Conservation (phyloP, 2,329 filamentous ascomycete genomes). For the Corynespora cassiicola region DNA sequence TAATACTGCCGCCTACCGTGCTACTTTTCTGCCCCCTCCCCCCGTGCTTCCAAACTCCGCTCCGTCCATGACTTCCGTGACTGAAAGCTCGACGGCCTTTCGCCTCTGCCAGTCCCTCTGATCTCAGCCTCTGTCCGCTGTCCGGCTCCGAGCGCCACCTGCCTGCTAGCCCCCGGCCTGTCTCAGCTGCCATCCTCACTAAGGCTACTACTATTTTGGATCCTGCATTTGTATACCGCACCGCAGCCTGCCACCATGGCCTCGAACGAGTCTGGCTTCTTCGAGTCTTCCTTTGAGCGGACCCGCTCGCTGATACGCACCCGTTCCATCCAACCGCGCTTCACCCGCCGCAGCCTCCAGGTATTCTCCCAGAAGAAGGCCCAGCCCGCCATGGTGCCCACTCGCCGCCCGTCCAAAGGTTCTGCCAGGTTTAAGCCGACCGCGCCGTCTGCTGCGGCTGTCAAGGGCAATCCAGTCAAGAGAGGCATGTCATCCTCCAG, state of each 20-base stretch:
- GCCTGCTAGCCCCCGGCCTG: conserved; percentile 15
- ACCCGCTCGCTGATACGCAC: conserved; percentile 11
- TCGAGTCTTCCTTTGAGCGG: conserved; percentile 15
- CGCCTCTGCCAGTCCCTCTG: no score
- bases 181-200: conserved; percentile 15
- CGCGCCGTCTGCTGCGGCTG: conserved; percentile 9
- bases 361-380: conserved; percentile 58
- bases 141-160: conserved; percentile 15
- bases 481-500: conserved; percentile 29
- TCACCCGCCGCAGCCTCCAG: conserved; percentile 59
- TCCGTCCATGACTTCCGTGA: no score
- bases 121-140: conserved; percentile 15
- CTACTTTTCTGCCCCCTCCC: no score
- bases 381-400: conserved; percentile 10
- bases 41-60: no score
- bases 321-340: conserved; percentile 1
- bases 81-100: no score
- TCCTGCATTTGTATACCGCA: conserved; percentile 17
- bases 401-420: conserved; percentile 15
- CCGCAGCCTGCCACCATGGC: conserved; percentile 19
- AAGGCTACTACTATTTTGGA: conserved; percentile 27
- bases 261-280: conserved; percentile 18
- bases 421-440: conserved; percentile 7
- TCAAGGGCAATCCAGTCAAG: conserved; percentile 8
- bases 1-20: no score